Evolutionary conservation across 2,329 filamentous ascomycete genomes (phyloP).

Genomic region (Fusarium newnesense): DNA sequence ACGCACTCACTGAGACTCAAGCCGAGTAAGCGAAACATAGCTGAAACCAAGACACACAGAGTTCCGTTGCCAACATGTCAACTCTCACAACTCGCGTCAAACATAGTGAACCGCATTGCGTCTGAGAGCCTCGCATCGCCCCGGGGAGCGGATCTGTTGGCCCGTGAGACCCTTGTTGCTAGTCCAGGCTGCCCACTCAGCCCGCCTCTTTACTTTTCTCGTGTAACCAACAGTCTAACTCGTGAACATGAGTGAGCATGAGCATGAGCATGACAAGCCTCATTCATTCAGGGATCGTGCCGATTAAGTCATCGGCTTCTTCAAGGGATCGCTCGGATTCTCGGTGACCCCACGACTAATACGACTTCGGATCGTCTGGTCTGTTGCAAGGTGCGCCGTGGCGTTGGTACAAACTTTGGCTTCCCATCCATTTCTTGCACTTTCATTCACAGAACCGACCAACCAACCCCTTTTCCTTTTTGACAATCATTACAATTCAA

Average conservation of each 20-base stretch:
- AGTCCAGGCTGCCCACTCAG: constrained; percentile 31
- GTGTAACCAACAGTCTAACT: constrained; percentile 11
- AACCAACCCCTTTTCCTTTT: constrained; percentile 26
- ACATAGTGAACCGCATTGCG: constrained; percentile 28
- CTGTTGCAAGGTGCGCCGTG: constrained; percentile 31
- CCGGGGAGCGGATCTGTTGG: constrained; percentile 31
- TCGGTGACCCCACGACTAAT: constrained; percentile 31
- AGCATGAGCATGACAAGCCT: constrained; percentile 25
- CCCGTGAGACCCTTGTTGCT: constrained; percentile 28
- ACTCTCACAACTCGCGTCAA: constrained; percentile 25
- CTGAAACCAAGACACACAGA: constrained; percentile 34
- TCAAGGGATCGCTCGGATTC: constrained; percentile 33
- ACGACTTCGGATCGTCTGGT: constrained; percentile 29
- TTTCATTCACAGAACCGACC: constrained; percentile 22
- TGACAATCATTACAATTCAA: constrained; percentile 18
- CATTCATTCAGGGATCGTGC: constrained; percentile 13
- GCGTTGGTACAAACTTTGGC: constrained; percentile 32
- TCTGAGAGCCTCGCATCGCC: constrained; percentile 18
- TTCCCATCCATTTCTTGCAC: constrained; percentile 17
- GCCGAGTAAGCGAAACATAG: constrained; percentile 35
- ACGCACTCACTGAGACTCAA: constrained; percentile 9
- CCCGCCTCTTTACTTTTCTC: constrained; percentile 30
- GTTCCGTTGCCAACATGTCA: constrained; percentile 11
- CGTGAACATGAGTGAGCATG: not conserved
- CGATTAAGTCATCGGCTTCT: constrained; percentile 21